These are phyloP conservation scores for Agarophyton chilense DNA, from an alignment of 23 red algal species.

Conservation along the genomic window DNA sequence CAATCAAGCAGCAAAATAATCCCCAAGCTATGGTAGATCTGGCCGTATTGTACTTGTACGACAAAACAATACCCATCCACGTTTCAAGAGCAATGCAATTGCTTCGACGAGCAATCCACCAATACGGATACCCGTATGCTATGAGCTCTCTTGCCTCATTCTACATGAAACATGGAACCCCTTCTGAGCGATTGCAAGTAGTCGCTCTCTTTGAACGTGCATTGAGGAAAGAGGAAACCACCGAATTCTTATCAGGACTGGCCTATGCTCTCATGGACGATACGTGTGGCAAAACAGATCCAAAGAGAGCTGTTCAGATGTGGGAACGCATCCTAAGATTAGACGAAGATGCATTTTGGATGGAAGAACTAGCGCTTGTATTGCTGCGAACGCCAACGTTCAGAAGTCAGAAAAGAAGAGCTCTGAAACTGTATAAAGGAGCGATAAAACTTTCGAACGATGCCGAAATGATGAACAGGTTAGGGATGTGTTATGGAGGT, in stretches of 20 bases:
- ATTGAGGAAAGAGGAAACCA: neutral
- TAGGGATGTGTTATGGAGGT: neutral
- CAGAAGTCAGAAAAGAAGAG: neutral
- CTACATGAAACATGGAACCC: neutral
- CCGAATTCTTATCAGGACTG: neutral
- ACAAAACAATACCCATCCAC: too few species aligned
- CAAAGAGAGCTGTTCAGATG: neutral
- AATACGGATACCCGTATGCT: neutral
- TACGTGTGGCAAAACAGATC: neutral
- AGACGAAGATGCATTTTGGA: neutral
- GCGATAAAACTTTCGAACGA: neutral
- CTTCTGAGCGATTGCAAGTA: slow-evolving; percentile 1
- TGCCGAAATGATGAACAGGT: neutral
- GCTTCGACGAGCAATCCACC: neutral
- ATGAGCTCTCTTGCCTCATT: neutral
- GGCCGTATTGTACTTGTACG: neutral
- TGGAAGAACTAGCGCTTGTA: neutral
- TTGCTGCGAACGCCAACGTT: neutral
- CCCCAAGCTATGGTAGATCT: neutral
- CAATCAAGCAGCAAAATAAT: neutral
- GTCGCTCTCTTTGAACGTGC: neutral
- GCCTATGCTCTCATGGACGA: neutral
- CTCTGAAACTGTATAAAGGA: neutral
- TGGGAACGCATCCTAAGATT: neutral
- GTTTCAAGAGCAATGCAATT: neutral